Percentiles rank a stretch among this genome's conserved stretches.
These are phyloP conservation scores for Leccinum subgranulosum DNA, from an alignment of 768 basidiomycete species.

Conservation along the genomic window DNA sequence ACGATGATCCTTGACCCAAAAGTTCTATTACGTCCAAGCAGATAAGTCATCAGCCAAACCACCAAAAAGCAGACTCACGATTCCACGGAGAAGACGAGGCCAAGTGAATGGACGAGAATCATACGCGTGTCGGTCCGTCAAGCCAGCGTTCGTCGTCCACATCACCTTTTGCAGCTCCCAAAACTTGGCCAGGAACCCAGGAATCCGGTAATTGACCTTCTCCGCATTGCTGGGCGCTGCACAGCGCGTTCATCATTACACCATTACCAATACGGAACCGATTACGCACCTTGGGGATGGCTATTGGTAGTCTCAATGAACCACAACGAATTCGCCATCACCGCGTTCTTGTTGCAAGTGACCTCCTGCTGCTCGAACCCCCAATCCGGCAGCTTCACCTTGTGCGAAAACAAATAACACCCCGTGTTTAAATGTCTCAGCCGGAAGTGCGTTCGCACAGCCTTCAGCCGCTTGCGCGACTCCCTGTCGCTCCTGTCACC, in stretches of 20 bases:
- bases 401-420: slow-evolving; percentile 97
- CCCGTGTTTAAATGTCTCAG: slow-evolving; percentile 83
- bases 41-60: slow-evolving; percentile 1
- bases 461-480: slow-evolving; percentile 68
- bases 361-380: slow-evolving; percentile 98
- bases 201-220: slow-evolving; percentile 89
- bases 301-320: slow-evolving; percentile 76
- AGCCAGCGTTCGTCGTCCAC: slow-evolving; percentile 95
- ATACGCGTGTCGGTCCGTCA: slow-evolving; percentile 92
- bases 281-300: slow-evolving; percentile 65
- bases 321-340: slow-evolving; percentile 87
- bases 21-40: slow-evolving; percentile 57
- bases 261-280: neutral
- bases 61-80: slow-evolving; percentile 53
- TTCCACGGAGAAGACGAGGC: slow-evolving; percentile 90
- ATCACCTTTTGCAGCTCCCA: slow-evolving; percentile 89
- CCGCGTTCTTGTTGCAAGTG: slow-evolving; percentile 98
- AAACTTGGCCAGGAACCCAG: slow-evolving; percentile 90
- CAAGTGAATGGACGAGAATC: slow-evolving; percentile 92
- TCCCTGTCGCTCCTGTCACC: slow-evolving; percentile 62
- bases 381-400: slow-evolving; percentile 97
- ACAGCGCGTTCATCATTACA: neutral
- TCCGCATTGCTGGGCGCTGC: slow-evolving; percentile 67
- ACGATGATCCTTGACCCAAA: slow-evolving; percentile 96
- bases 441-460: slow-evolving; percentile 79